phyloP scores from a whole-genome alignment of 2,329 filamentous ascomycete genomes.

The Monilinia fructicola region DNA sequence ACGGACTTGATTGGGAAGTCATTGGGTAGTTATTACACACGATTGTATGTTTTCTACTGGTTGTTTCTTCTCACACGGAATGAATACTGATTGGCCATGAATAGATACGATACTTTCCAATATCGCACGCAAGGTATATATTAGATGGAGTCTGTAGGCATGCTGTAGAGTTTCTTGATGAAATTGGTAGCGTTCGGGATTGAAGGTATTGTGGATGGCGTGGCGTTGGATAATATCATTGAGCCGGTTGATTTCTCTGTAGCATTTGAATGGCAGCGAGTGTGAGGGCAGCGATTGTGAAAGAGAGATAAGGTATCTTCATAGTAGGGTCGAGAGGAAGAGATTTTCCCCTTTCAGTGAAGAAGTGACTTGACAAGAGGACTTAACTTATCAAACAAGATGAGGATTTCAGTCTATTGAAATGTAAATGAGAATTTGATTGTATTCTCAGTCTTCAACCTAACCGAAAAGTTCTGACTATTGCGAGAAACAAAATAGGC shows the following conservation, averaged over 20 bases:
- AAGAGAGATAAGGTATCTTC: neutral
- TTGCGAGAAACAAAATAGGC: too few relatives aligned
- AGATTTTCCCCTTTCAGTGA: neutral
- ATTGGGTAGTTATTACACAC: conserved; percentile 82
- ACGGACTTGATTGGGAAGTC: conserved; percentile 77
- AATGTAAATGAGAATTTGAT: neutral
- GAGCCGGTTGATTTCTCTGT: conserved; percentile 16
- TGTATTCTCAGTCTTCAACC: neutral
- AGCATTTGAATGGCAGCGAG: conserved; percentile 7
- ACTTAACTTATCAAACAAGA: neutral
- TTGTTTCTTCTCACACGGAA: neutral
- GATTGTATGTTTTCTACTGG: conserved; percentile 60
- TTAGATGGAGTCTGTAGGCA: conserved; percentile 42
- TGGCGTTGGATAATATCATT: conserved; percentile 22
- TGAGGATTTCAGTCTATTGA: neutral
- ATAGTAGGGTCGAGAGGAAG: neutral
- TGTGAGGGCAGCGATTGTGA: conserved; percentile 8
- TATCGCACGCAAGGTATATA: conserved; percentile 88
- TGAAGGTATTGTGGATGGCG: conserved; percentile 12
- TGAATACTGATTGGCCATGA: conserved; percentile 22
- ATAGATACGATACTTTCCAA: conserved; percentile 80
- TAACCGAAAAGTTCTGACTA: too few relatives aligned
- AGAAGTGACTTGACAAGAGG: neutral
- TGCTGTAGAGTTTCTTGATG: neutral
- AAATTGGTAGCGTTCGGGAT: neutral